Evolutionary conservation across 257 asterid genomes (phyloP).

Genomic region (Eucommia ulmoides): DNA sequence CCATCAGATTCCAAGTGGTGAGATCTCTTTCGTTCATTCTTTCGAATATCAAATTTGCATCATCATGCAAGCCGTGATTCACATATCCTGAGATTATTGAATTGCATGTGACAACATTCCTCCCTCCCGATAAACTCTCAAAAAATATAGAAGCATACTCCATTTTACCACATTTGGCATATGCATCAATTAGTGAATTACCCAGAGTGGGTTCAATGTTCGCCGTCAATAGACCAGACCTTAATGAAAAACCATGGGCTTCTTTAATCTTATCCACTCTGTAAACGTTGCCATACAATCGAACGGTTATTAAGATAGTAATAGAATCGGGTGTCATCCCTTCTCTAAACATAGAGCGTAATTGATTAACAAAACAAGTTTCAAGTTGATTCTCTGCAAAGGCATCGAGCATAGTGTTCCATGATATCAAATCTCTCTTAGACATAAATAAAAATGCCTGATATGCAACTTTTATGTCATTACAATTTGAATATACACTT

Average conservation of each 20-base stretch:
- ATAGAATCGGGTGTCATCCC: slow-evolving; percentile 55
- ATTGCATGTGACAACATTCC: slow-evolving; percentile 49
- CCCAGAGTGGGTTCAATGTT: slow-evolving; percentile 41
- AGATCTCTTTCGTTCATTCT: slow-evolving; percentile 49
- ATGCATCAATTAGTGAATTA: slow-evolving; percentile 68
- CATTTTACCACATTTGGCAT: slow-evolving; percentile 57
- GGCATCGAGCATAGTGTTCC: slow-evolving; percentile 76
- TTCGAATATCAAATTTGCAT: slow-evolving; percentile 35
- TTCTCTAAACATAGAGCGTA: slow-evolving; percentile 31
- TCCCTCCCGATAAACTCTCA: slow-evolving; percentile 34
- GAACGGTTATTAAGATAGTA: slow-evolving; percentile 43
- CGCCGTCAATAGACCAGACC: slow-evolving; percentile 24
- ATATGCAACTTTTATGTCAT: slow-evolving; percentile 34
- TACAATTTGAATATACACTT: slow-evolving; percentile 58
- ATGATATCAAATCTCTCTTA: slow-evolving; percentile 55
- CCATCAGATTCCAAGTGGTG: slow-evolving; percentile 67
- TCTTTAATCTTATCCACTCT: slow-evolving; percentile 42
- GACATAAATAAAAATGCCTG: slow-evolving; percentile 29
- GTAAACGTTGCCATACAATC: slow-evolving; percentile 25
- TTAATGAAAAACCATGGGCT: slow-evolving; percentile 59
- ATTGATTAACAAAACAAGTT: slow-evolving; percentile 30
- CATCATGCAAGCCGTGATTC: slow-evolving; percentile 26
- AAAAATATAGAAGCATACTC: slow-evolving; percentile 40
- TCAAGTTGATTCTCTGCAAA: slow-evolving; percentile 34
- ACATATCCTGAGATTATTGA: slow-evolving; percentile 55